Base-by-base conservation (phyloP, 2,329 filamentous ascomycete species). In the Monosporascus sp. region DNA sequence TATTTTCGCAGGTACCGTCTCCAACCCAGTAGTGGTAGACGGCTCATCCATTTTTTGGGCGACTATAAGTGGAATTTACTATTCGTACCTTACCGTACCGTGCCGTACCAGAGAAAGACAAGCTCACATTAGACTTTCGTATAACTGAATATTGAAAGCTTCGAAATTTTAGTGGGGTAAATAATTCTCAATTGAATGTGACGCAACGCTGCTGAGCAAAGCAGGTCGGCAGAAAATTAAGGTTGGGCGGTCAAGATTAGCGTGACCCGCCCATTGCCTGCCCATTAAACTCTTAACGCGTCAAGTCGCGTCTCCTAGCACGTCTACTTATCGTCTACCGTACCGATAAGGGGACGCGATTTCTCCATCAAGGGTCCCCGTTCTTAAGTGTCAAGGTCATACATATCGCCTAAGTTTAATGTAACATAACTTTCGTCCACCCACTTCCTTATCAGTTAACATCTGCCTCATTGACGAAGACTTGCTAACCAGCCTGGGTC, bases 1-100 rank as follows among this genome's bases (percentile, higher is more conserved):
- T 39, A 49, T 52, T 44, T 54, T 49, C 15, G 49, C 52, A 6
- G 47, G 49, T 27, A 47, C 37, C 14, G 52, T 50, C 37, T 58
- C 52, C 24, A 53, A 36, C 18, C 11, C 15, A 11, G 22, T 44
- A 22, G 52, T 27, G 11, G 38, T 20, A 3, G 51, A 54, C 15
- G 51, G 36, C 2, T 44, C 24, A 14, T 34, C 31, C 31, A 34
- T 34, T 34, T 34, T 34, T 24, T 24, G 18, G 39, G 39, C 15
- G n/a, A 46, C 22, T 25, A 14, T n/a, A n/a, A 17, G n/a, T 15
- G 42, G 31, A 14, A 5, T 34, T 5, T 34, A 11, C 31, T 34
- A 14, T 5, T 11, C 4, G 4, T 22, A 22, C 22, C 4, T 2
- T 14, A 34, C 31, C 31, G 31, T 34, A 34, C 31, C 11, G 31